These are phyloP conservation scores for Agrocybe chaxingu DNA, from an alignment of 768 basidiomycete genomes.

Conservation along the genomic window DNA sequence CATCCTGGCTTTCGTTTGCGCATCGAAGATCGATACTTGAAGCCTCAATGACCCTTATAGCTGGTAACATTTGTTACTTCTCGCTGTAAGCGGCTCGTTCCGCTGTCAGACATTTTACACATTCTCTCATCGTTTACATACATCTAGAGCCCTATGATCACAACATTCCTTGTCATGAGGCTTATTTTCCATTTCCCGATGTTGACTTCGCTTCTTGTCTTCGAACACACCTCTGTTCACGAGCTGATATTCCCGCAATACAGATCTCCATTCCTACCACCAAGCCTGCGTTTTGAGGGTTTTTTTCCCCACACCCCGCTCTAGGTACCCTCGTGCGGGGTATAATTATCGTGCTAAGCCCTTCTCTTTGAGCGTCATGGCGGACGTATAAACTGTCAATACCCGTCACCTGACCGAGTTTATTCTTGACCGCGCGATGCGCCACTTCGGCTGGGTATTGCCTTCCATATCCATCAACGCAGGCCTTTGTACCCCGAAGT, in stretches of 20 bases:
- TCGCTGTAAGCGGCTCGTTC: slow-evolving; percentile 59
- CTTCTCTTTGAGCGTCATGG: no score
- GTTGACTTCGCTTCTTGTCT: background rate
- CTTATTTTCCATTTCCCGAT: background rate
- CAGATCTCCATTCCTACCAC: background rate
- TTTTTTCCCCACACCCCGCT: no score
- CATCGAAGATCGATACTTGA: slow-evolving; percentile 47
- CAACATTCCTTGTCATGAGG: background rate
- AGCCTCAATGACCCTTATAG: slow-evolving; percentile 53
- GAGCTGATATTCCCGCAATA: no score
- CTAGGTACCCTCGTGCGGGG: no score
- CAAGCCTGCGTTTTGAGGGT: no score
- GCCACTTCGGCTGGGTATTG: slow-evolving; percentile 1
- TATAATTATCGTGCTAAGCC: no score
- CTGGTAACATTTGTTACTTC: slow-evolving; percentile 9
- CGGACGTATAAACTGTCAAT: background rate
- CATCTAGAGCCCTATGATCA: background rate
- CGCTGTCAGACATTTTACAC: slow-evolving; percentile 50
- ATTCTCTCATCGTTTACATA: background rate
- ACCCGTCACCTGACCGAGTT: slow-evolving; percentile 7
- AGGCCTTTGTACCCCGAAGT: background rate
- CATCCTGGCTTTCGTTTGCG: slow-evolving; percentile 32
- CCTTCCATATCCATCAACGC: slow-evolving; percentile 3
- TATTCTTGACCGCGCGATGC: slow-evolving; percentile 3
- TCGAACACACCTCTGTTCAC: background rate